Evolutionary conservation across 164 flowering plant genomes (phyloP).

Genomic region (Paratinospora sagittata): DNA sequence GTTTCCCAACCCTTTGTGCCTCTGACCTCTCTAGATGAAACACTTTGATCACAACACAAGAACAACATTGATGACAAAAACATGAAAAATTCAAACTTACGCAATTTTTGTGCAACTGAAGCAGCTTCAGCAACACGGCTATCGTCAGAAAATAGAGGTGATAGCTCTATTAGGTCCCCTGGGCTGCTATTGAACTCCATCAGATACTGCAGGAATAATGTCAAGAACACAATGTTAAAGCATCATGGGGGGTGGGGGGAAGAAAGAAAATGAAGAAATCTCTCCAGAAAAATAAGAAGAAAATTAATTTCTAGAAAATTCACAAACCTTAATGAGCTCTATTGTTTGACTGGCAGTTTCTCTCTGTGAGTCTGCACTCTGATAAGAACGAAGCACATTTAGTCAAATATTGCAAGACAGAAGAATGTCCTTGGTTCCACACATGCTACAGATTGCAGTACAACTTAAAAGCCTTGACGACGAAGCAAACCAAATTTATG

Average conservation of each 20-base stretch:
- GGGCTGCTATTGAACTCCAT: slow-evolving; percentile 99
- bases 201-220: slow-evolving; percentile 60
- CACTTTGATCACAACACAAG: no score
- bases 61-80: no score
- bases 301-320: background rate
- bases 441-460: background rate
- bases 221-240: slow-evolving; percentile 10
- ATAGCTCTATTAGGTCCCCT: slow-evolving; percentile 94
- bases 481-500: background rate
- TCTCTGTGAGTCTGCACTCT: slow-evolving; percentile 99
- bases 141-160: slow-evolving; percentile 96
- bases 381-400: slow-evolving; percentile 27
- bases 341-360: slow-evolving; percentile 98
- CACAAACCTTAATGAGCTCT: slow-evolving; percentile 84
- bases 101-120: slow-evolving; percentile 91
- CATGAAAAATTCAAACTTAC: slow-evolving; percentile 37
- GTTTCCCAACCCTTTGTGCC: no score
- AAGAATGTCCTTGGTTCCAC: background rate
- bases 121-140: slow-evolving; percentile 99
- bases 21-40: no score
- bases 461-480: background rate
- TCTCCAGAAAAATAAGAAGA: background rate
- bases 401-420: slow-evolving; percentile 3
- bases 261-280: background rate
- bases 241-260: background rate